phyloP scores from a whole-genome alignment of 176 grass and related monocot genomes.

The Carex pumila region DNA sequence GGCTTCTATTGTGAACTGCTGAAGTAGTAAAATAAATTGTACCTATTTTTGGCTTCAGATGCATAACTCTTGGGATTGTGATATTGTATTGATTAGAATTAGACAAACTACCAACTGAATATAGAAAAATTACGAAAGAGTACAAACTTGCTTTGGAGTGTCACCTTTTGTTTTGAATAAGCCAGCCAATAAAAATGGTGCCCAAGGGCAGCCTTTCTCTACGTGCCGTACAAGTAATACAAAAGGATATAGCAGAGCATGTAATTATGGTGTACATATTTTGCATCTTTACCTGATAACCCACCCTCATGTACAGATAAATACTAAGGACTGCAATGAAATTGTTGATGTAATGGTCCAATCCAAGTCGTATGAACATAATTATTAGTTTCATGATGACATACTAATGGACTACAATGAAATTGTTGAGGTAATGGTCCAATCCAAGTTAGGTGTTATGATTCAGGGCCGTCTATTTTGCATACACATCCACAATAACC shows the following conservation, averaged over 20 bases:
- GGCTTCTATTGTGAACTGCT: background rate
- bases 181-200: background rate
- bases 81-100: background rate
- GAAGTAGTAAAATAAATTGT: background rate
- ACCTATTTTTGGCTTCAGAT: conserved; percentile 1
- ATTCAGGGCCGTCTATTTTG: background rate
- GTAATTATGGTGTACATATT: background rate
- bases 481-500: background rate
- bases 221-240: background rate
- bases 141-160: background rate
- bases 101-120: background rate
- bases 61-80: background rate
- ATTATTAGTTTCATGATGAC: background rate
- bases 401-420: background rate
- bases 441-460: background rate
- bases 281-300: background rate
- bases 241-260: background rate
- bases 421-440: background rate
- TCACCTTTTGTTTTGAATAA: background rate
- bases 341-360: background rate
- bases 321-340: background rate
- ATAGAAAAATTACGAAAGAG: background rate
- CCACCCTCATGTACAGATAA: background rate
- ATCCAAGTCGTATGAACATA: conserved; percentile 2
- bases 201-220: background rate